Conservation (phyloP, 495 filamentous ascomycete species). For the Penicillium cinerascens region DNA sequence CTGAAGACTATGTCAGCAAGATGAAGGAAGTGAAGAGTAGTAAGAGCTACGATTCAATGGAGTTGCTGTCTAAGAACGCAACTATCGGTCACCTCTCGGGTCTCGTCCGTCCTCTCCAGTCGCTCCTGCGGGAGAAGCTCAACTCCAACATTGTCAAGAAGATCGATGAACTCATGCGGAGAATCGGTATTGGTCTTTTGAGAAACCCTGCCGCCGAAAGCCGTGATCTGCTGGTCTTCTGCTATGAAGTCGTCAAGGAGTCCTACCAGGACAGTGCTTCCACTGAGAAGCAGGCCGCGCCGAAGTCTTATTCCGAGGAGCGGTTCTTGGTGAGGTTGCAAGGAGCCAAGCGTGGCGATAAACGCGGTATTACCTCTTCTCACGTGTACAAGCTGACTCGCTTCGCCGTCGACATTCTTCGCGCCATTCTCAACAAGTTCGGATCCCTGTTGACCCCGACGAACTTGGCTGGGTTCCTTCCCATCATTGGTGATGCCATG, state of each 20-base stretch:
- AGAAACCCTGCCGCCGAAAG: conserved; percentile 72
- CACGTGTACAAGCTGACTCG: conserved; percentile 78
- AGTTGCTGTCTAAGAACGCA: conserved; percentile 77
- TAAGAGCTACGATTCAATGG: conserved; percentile 97
- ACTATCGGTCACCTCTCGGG: conserved; percentile 69
- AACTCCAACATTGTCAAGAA: conserved; percentile 75
- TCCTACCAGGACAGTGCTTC: conserved; percentile 58
- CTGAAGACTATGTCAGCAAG: conserved; percentile 87
- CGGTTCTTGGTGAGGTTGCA: conserved; percentile 74
- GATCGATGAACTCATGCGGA: conserved; percentile 82
- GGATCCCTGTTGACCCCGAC: conserved; percentile 69
- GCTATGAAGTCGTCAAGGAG: conserved; percentile 87
- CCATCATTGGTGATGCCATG: conserved; percentile 81
- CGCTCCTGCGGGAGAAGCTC: conserved; percentile 76
- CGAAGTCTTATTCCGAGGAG: conserved; percentile 56
- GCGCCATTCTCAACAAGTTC: conserved; percentile 75
- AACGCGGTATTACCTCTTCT: conserved; percentile 62
- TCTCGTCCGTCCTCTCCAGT: conserved; percentile 71
- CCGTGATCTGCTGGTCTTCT: conserved; percentile 81
- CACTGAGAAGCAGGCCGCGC: conserved; percentile 32
- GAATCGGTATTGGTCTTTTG: conserved; percentile 77
- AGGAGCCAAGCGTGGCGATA: conserved; percentile 63
- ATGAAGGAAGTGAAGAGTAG: conserved; percentile 98
- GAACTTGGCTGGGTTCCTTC: conserved; percentile 80
- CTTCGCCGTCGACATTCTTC: conserved; percentile 83